Conservation (phyloP, 2,329 filamentous ascomycete species). For the Curvularia lunata region DNA sequence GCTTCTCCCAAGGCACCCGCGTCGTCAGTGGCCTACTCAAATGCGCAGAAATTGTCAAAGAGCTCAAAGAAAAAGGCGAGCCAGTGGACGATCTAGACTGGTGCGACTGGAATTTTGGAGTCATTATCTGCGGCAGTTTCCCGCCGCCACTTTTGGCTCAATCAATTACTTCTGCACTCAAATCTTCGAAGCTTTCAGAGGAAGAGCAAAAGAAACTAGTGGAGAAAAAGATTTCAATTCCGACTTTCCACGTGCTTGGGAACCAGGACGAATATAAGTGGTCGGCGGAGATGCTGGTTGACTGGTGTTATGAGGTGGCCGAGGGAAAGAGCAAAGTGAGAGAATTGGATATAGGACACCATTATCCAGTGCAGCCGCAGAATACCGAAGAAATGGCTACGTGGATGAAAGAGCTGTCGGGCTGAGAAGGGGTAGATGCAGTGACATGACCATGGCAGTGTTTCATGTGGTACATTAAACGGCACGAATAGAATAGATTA, state of each 20-base stretch:
- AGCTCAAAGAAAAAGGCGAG: constrained; percentile 11
- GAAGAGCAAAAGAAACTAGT: constrained; percentile 19
- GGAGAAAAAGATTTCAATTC: constrained; percentile 30
- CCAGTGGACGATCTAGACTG: constrained; percentile 10
- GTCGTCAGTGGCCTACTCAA: constrained; percentile 43
- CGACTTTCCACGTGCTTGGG: constrained; percentile 45
- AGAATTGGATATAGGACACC: constrained; percentile 46
- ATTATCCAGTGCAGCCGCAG: constrained; percentile 42
- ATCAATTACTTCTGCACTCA: constrained; percentile 13
- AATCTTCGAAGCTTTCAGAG: constrained; percentile 10
- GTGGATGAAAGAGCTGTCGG: constrained; percentile 29
- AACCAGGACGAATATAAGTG: constrained; percentile 45
- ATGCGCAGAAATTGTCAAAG: constrained; percentile 27
- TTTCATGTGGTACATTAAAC: background rate
- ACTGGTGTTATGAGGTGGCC: constrained; percentile 32
- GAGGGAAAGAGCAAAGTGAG: constrained; percentile 34
- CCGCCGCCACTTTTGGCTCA: constrained; percentile 40
- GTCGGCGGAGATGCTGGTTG: constrained; percentile 41
- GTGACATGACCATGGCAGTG: background rate
- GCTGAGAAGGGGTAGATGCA: background rate
- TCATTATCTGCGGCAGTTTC: constrained; percentile 37
- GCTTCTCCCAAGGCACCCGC: constrained; percentile 46
- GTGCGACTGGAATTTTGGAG: constrained; percentile 28
- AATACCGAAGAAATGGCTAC: constrained; percentile 40
- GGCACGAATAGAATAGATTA: background rate